A percentile compares a stretch with the other conserved stretches of the same genome.
These are phyloP conservation scores for Sanguinoderma infundibulare DNA, from an alignment of 1,284 basidiomycete genomes.

Conservation along the genomic window DNA sequence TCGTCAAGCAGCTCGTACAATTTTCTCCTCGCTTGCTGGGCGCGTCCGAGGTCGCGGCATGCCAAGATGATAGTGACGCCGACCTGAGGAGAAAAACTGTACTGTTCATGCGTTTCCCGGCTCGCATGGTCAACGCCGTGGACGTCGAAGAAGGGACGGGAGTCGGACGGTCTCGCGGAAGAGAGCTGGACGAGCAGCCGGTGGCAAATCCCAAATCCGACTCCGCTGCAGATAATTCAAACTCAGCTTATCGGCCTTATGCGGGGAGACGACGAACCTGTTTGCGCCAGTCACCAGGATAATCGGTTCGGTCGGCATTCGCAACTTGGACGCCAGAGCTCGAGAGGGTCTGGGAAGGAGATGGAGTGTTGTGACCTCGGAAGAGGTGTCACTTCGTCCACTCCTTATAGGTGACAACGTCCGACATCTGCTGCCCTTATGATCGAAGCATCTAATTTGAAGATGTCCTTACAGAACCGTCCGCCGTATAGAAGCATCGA, in stretches of 20 bases:
- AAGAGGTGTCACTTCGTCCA: too few relatives aligned
- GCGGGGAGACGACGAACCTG: conserved; percentile 45
- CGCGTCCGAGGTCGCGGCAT: conserved; percentile 72
- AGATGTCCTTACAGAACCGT: too few relatives aligned
- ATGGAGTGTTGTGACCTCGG: too few relatives aligned
- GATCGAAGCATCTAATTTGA: too few relatives aligned
- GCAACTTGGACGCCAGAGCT: background rate
- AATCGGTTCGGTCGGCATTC: too few relatives aligned
- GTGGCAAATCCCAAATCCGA: conserved; percentile 86
- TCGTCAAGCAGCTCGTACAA: conserved; percentile 60
- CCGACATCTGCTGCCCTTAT: too few relatives aligned
- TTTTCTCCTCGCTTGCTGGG: conserved; percentile 60
- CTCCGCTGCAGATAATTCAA: conserved; percentile 56
- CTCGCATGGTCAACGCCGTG: background rate
- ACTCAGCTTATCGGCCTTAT: background rate
- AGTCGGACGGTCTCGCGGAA: conserved; percentile 51
- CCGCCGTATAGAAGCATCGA: too few relatives aligned
- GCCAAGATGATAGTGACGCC: conserved; percentile 83
- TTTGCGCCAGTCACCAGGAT: conserved; percentile 80
- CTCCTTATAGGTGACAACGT: too few relatives aligned
- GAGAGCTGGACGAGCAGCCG: conserved; percentile 78
- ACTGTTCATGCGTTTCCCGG: background rate
- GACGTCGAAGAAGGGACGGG: conserved; percentile 45
- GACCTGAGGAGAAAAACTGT: conserved; percentile 26
- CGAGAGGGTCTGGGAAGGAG: too few relatives aligned